Evolutionary conservation across 2,329 filamentous ascomycete genomes (phyloP).

Genomic region (Paecilomyces dactylethromorphus): DNA sequence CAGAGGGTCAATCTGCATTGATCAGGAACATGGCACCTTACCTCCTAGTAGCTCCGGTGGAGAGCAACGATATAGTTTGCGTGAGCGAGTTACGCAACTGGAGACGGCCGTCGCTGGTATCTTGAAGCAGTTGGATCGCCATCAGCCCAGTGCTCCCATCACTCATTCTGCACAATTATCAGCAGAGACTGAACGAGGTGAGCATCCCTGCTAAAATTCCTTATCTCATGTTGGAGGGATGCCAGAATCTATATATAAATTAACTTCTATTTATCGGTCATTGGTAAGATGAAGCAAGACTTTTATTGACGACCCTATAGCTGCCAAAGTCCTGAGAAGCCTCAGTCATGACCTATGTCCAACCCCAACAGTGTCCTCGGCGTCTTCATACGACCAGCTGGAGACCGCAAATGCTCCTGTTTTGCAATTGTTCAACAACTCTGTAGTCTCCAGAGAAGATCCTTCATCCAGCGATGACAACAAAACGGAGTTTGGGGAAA

Average conservation of each 20-base stretch:
- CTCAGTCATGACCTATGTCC: constrained; percentile 6
- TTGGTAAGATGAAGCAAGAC: neutral
- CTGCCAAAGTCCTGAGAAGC: constrained; percentile 17
- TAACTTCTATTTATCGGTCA: neutral
- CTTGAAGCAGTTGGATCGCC: constrained; percentile 23
- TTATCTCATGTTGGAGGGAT: neutral
- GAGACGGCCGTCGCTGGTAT: constrained; percentile 30
- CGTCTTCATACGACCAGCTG: constrained; percentile 11
- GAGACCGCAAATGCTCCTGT: constrained; percentile 29
- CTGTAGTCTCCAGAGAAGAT: constrained; percentile 25
- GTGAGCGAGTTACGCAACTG: constrained; percentile 31
- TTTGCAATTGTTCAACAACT: constrained; percentile 32
- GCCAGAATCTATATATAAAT: neutral
- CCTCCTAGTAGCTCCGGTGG: constrained; percentile 10
- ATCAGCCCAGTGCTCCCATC: constrained; percentile 1
- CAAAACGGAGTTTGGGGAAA: constrained; percentile 14
- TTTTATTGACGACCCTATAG: neutral
- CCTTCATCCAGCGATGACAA: constrained; percentile 16
- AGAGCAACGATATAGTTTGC: constrained; percentile 29
- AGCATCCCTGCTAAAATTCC: neutral
- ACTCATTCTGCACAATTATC: neutral
- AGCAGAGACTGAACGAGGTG: constrained; percentile 3
- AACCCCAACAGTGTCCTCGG: constrained; percentile 3
- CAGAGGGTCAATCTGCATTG: constrained; percentile 31
- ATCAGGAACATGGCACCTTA: constrained; percentile 30